phyloP scores from a whole-genome alignment of 768 basidiomycete species.

The button mushroom (Agaricus bisporus) region DNA sequence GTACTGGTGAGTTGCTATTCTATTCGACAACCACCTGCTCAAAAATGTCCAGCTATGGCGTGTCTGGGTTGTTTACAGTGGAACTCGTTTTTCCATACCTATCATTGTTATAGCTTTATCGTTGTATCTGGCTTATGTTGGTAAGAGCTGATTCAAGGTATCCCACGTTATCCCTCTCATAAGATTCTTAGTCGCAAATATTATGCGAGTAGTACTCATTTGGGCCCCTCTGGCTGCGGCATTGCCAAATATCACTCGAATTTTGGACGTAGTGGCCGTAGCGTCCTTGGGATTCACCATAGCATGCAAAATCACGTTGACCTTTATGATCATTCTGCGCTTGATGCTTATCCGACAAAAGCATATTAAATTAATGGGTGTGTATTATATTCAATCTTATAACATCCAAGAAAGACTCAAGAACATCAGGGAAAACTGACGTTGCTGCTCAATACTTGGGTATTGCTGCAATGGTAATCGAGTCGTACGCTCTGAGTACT shows the following conservation, averaged over 20 bases:
- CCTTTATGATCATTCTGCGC: neutral
- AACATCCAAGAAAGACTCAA: neutral
- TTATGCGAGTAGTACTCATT: neutral
- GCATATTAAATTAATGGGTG: neutral
- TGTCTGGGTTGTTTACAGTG: neutral
- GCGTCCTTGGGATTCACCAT: neutral
- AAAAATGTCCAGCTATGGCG: neutral
- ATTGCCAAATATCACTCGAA: neutral
- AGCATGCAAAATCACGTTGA: neutral
- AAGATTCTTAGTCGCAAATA: too few species aligned
- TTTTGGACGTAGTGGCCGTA: too few species aligned
- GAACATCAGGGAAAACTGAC: neutral
- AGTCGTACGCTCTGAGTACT: slow-evolving; percentile 1
- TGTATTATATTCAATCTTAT: too few species aligned
- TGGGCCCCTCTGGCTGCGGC: neutral
- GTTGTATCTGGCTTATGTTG: neutral
- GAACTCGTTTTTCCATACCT: neutral
- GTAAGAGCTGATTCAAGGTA: neutral
- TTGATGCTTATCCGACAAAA: neutral
- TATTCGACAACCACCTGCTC: neutral
- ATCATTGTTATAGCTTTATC: neutral
- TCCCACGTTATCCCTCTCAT: too few species aligned
- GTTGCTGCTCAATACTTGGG: neutral
- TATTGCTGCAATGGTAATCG: neutral
- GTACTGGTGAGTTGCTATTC: neutral